Percentiles rank a stretch among this genome's conserved stretches.
phyloP scores from a whole-genome alignment of 75 land plant genomes.

The Larix kaempferi region DNA sequence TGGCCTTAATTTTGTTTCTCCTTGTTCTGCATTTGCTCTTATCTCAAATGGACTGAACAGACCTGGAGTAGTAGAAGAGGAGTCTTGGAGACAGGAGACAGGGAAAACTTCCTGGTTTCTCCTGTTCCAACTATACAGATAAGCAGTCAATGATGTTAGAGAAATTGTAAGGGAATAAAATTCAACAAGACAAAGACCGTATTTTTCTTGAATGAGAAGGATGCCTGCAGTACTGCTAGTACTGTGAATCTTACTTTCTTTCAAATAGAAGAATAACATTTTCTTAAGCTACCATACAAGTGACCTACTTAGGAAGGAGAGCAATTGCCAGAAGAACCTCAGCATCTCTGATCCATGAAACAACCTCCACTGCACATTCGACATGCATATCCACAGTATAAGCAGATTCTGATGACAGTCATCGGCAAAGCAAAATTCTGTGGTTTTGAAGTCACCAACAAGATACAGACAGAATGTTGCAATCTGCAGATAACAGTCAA shows the following conservation, averaged over 20 bases:
- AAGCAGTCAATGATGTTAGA: background rate
- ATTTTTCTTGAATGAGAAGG: background rate
- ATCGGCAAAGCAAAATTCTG: background rate
- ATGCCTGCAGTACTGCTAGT: background rate
- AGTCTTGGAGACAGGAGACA: background rate
- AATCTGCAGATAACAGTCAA: background rate
- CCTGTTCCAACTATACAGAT: background rate
- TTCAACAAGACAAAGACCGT: background rate
- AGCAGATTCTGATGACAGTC: background rate
- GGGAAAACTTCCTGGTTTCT: background rate
- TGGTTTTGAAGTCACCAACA: too few species aligned
- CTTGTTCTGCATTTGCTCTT: background rate
- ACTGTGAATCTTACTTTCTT: background rate
- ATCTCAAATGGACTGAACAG: background rate
- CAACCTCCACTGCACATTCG: constrained; percentile 35
- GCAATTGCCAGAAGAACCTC: constrained; percentile 38
- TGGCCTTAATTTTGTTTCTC: constrained; percentile 10
- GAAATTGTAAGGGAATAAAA: background rate
- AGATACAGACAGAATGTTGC: background rate
- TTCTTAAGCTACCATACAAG: background rate
- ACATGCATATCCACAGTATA: background rate
- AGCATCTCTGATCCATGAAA: constrained; percentile 39
- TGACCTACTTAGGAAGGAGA: constrained; percentile 23
- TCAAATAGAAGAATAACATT: background rate
- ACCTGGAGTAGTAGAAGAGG: background rate